phyloP scores from a whole-genome alignment of 306 rosid species.

The Vigna unguiculata region DNA sequence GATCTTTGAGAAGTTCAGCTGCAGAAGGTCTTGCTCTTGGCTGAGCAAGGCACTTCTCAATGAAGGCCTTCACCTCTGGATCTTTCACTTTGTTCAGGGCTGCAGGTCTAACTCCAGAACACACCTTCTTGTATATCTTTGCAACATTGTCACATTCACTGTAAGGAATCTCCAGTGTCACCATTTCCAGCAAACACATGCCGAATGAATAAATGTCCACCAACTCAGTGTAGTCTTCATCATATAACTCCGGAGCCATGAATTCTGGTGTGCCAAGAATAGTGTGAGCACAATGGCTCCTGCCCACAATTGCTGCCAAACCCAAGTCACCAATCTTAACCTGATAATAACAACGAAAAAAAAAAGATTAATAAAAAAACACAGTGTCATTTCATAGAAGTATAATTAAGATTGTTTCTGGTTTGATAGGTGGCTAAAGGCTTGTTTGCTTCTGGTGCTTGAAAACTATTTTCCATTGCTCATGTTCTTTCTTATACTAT shows the following conservation, averaged over 20 bases:
- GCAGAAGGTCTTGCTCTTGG: slow-evolving; percentile 83
- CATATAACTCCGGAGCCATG: slow-evolving; percentile 94
- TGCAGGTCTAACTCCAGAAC: slow-evolving; percentile 75
- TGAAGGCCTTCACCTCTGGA: slow-evolving; percentile 63
- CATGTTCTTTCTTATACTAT: no score
- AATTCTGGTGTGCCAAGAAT: slow-evolving; percentile 91
- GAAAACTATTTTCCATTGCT: no score
- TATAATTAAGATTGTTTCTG: not conserved
- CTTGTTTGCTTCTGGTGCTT: no score
- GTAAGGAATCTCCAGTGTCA: slow-evolving; percentile 86
- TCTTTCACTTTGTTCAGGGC: slow-evolving; percentile 71
- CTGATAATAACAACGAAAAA: slow-evolving; percentile 41
- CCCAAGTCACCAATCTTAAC: slow-evolving; percentile 99
- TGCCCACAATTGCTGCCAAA: slow-evolving; percentile 82
- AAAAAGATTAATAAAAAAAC: not conserved
- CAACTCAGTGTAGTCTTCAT: slow-evolving; percentile 82
- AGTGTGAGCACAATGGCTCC: slow-evolving; percentile 81
- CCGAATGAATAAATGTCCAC: slow-evolving; percentile 97
- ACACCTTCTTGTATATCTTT: slow-evolving; percentile 79
- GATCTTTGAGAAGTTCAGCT: slow-evolving; percentile 70
- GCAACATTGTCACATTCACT: slow-evolving; percentile 90
- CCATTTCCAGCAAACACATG: slow-evolving; percentile 88
- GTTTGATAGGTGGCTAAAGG: not conserved
- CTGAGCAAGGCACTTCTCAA: slow-evolving; percentile 84
- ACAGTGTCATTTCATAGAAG: not conserved